phyloP scores from a whole-genome alignment of 2,329 filamentous ascomycete species.

The Diaporthe sp. region DNA sequence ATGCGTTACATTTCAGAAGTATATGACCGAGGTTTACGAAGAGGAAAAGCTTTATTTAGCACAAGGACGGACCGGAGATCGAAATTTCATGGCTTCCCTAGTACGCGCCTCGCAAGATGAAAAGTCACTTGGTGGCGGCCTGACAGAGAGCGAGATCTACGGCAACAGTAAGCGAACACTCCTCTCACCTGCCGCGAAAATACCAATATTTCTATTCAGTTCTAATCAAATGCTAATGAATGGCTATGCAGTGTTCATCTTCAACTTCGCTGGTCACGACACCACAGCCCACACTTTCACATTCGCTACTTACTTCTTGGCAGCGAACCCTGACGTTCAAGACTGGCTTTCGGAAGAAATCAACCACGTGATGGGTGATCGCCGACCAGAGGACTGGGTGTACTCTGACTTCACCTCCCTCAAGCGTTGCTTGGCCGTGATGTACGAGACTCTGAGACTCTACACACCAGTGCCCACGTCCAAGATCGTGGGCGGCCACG shows the following conservation, averaged over 20 bases:
- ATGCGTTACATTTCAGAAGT: conserved; percentile 43
- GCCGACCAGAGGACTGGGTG: conserved; percentile 40
- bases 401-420: conserved; percentile 41
- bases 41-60: conserved; percentile 47
- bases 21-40: conserved; percentile 49
- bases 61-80: not conserved
- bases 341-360: conserved; percentile 59
- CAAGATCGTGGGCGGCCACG: conserved; percentile 23
- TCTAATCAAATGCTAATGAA: too few relatives aligned
- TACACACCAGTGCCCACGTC: conserved; percentile 29
- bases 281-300: conserved; percentile 61
- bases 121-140: conserved; percentile 23
- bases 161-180: too few relatives aligned
- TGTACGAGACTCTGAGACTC: conserved; percentile 39
- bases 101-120: conserved; percentile 25
- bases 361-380: conserved; percentile 40
- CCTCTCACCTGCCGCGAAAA: too few relatives aligned
- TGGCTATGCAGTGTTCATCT: too few relatives aligned
- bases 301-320: conserved; percentile 57
- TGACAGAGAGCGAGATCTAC: conserved; percentile 58
- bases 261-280: conserved; percentile 65
- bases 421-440: conserved; percentile 43
- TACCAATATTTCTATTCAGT: too few relatives aligned
- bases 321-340: conserved; percentile 57
- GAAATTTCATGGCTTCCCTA: conserved; percentile 7